Evolutionary conservation across 2,329 filamentous ascomycete species (phyloP), one percentile per base, ranked within the genome.

Genomic region (Cytospora piceicola): DNA sequence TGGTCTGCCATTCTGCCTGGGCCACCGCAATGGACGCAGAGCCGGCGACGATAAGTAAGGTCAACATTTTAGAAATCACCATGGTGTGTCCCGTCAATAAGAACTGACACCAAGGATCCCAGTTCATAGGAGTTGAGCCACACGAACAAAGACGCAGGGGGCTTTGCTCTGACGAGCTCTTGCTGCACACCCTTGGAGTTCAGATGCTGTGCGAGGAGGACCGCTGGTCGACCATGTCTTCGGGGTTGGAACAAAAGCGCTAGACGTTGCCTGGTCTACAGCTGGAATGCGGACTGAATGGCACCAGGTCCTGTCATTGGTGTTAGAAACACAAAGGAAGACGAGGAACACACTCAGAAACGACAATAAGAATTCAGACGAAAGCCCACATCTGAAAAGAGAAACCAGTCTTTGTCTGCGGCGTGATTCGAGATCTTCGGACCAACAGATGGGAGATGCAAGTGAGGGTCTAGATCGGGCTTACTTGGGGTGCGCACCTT

Each of bases 1-100:
- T 75, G 1, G 74, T 54, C n/a, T 70, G 61, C 86, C 86, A 89
- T 76, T 75, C 74, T 61, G 78, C 71, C 73, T 79, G 84, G 22
- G 79, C 82, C 36, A 70, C 53, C 52, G 69, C 76, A 34, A 74
- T 62, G 53, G 72, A 73, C 54, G 70, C 72, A 39, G 73, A 51
- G 68, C 65, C 69, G 72, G 69, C 58, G 71, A 70, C 64, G 70
- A 76, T 66, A 52, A 72, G 72, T 65, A 75, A 51, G 59, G 69
- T 66, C 52, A 71, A 65, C 71, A 75, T 69, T 42, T 61, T 73
- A 36, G 68, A 68, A 57, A 68, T 67, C 67, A 71, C 70, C 76
- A 78, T 77, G 51, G 57, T 73, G 69, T 69, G 69, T 52, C 61
- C 51, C 64, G 29, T 51, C 64, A 58, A 59, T 14, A 17, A 39